Conservation (phyloP, 2,329 filamentous ascomycete genomes). For the Pezicula carpinea region DNA sequence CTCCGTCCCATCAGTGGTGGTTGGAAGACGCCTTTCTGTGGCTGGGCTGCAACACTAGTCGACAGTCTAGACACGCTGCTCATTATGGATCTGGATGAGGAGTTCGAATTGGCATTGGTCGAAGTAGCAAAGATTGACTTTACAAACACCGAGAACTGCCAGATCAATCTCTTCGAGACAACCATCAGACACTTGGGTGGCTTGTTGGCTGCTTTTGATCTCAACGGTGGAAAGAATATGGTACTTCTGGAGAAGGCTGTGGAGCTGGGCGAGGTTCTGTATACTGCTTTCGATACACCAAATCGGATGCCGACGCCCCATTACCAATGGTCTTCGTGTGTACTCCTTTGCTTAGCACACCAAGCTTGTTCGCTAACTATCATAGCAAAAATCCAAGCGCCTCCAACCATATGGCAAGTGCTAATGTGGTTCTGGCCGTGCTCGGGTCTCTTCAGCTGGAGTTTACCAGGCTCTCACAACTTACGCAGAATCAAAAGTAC, state of each 20-base stretch:
- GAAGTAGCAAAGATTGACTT: conserved; percentile 58
- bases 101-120: conserved; percentile 72
- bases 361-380: neutral
- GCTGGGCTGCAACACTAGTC: conserved; percentile 86
- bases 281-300: conserved; percentile 44
- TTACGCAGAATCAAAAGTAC: conserved; percentile 56
- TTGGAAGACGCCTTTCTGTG: conserved; percentile 76
- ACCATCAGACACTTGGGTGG: conserved; percentile 35
- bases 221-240: conserved; percentile 23
- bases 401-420: conserved; percentile 54
- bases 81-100: conserved; percentile 75
- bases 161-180: conserved; percentile 35
- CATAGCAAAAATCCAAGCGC: conserved; percentile 26
- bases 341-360: neutral
- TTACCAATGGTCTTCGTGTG: conserved; percentile 22
- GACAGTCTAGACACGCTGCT: conserved; percentile 79
- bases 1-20: conserved; percentile 66
- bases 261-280: conserved; percentile 29
- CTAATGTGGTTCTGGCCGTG: conserved; percentile 50
- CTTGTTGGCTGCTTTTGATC: conserved; percentile 32
- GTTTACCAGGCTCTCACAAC: conserved; percentile 58
- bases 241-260: conserved; percentile 27
- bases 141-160: conserved; percentile 19
- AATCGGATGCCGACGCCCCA: conserved; percentile 41
- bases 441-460: conserved; percentile 56